Evolutionary conservation across 352 stramenopile species (phyloP).

Genomic region (Blastocystis sp.): DNA sequence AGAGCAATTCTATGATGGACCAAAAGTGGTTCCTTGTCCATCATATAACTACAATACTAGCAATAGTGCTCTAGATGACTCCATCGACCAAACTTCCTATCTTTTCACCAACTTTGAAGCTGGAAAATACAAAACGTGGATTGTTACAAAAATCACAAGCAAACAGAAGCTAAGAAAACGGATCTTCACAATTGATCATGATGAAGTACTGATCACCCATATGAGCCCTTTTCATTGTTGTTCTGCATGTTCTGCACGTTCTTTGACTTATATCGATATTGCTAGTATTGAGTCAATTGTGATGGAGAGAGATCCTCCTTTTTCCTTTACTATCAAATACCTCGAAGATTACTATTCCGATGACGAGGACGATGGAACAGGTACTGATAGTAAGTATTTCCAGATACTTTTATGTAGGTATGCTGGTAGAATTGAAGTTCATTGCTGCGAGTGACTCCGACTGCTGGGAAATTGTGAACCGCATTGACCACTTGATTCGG

Average conservation of each 20-base stretch:
- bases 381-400: not conserved
- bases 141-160: not conserved
- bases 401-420: not conserved
- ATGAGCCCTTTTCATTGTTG: not conserved
- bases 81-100: not conserved
- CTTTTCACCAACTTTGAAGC: conserved; percentile 59
- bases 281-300: conserved; percentile 20
- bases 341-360: conserved; percentile 14
- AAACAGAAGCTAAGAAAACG: conserved; percentile 31
- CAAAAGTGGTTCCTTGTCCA: conserved; percentile 4
- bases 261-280: conserved; percentile 3
- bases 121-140: conserved; percentile 43
- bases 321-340: conserved; percentile 20
- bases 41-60: conserved; percentile 40
- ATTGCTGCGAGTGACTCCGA: conserved; percentile 3
- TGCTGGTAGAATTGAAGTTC: not conserved
- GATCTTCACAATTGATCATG: conserved; percentile 47
- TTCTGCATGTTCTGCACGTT: not conserved
- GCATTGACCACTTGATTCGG: conserved; percentile 43
- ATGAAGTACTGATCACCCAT: conserved; percentile 33
- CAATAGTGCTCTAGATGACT: not conserved
- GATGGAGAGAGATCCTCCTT: not conserved
- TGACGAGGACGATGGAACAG: conserved; percentile 1
- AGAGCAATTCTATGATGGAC: conserved; percentile 46
- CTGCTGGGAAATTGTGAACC: conserved; percentile 53